A percentile compares a stretch with the other conserved stretches of the same genome.
Evolutionary conservation across 148 eudicot genomes (phyloP).

Genomic region (Vaccinium vitisidaea): DNA sequence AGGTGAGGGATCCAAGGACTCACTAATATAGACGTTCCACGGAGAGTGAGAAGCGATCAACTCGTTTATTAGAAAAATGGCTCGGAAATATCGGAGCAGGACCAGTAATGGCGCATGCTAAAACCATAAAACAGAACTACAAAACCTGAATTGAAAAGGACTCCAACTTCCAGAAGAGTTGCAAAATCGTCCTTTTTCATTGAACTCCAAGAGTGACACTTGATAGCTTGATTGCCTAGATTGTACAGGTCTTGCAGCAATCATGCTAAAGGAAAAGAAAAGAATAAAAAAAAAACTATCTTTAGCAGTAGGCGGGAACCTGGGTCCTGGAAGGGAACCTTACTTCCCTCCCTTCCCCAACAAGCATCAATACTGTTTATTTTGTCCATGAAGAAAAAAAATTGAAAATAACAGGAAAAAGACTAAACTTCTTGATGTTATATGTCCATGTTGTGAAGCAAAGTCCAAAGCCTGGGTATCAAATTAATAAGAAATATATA

Average conservation of each 20-base stretch:
- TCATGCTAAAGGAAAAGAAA: not conserved
- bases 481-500: too few relatives aligned
- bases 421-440: not conserved
- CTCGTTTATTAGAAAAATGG: not conserved
- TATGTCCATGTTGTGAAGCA: not conserved
- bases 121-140: too few relatives aligned
- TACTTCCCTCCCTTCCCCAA: not conserved
- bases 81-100: not conserved
- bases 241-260: not conserved
- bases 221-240: not conserved
- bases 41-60: not conserved
- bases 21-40: not conserved
- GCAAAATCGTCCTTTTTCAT: not conserved
- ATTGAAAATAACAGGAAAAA: not conserved
- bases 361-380: not conserved
- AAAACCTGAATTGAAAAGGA: not conserved
- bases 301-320: not conserved
- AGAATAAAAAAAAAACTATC: not conserved
- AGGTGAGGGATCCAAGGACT: not conserved
- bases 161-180: not conserved
- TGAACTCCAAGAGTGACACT: not conserved
- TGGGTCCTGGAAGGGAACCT: not conserved
- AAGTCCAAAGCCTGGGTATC: too few relatives aligned
- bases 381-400: not conserved
- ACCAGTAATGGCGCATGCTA: too few relatives aligned